Base-by-base conservation (phyloP, 768 basidiomycete genomes). In the Tricholoma saponaceum region DNA sequence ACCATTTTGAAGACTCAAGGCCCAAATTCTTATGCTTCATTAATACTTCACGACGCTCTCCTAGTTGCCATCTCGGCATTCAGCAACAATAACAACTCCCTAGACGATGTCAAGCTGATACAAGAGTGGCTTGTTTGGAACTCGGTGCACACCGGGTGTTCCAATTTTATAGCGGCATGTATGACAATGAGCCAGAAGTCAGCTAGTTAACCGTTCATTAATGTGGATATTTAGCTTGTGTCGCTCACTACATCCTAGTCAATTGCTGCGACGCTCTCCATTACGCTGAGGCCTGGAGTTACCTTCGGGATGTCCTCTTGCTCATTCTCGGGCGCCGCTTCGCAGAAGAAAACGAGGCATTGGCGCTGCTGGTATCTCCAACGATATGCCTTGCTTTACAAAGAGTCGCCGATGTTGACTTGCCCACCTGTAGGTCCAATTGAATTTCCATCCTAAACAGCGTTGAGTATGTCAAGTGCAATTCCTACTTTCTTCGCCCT, bases 221-320 rank as follows among this genome's bases (percentile, higher is more conserved):
- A 22, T 59, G n/a, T 55, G 32, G 18, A 22, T 39, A 47, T 35
- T 12, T 50, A 85, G 84, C 78, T 56, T 73, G 78, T 1, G 74
- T 84, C 61, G 72, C 84, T 5, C 58, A 74, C 25, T 81, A 79
- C 59, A 66, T 83, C 47, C 52, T 73, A 4, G 66, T 70, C 5
- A 52, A 62, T 30, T 51, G 57, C 0, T 66, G 66, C 41, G 76
- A 76, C 51, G 60, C 76, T 2, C 65, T 84, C 28, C 67, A 70
- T 37, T 71, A 71, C 56, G 70, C 76, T 9, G 85, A 87, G 64
- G 76, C 78, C 46, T 85, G 83, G 80, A 73, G 80, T 46, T 76
- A 80, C 63, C 66, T 90, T 52, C 69, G 80, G 26, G 80, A 83
- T 53, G 68, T 73, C 0, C 63, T 84, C 5, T 61, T 84, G 5